Evolutionary conservation across 768 basidiomycete species (phyloP).

Genomic region (Rhizopogon vinicolor): DNA sequence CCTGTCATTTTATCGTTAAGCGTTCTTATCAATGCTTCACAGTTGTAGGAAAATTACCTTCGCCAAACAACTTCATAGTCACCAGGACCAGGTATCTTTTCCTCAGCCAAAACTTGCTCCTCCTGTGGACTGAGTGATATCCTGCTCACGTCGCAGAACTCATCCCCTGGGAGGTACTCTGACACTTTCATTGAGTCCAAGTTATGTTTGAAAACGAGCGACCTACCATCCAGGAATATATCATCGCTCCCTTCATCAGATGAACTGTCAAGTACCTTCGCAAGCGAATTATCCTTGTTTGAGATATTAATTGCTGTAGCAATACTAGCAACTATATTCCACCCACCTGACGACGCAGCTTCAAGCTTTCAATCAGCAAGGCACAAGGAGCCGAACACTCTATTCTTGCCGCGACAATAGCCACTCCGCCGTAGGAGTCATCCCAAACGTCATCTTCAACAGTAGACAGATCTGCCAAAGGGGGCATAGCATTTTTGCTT

Average conservation of each 20-base stretch:
- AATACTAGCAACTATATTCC: background rate
- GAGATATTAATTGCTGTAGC: background rate
- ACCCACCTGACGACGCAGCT: slow-evolving; percentile 45
- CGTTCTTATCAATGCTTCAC: background rate
- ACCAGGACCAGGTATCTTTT: slow-evolving; percentile 45
- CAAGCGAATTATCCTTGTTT: slow-evolving; percentile 37
- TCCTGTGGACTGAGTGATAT: slow-evolving; percentile 43
- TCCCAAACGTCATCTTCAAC: slow-evolving; percentile 55
- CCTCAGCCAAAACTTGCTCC: slow-evolving; percentile 28
- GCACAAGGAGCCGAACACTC: slow-evolving; percentile 53
- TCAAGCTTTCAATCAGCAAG: slow-evolving; percentile 47
- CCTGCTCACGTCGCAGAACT: slow-evolving; percentile 52
- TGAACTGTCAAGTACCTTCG: slow-evolving; percentile 50
- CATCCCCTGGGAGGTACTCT: slow-evolving; percentile 68
- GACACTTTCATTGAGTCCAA: background rate
- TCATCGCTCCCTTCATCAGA: slow-evolving; percentile 39
- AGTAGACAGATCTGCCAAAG: slow-evolving; percentile 47
- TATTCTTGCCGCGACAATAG: slow-evolving; percentile 47
- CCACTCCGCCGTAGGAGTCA: slow-evolving; percentile 48
- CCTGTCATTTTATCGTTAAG: slow-evolving; percentile 27
- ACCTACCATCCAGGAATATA: slow-evolving; percentile 43
- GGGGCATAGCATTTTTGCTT: slow-evolving; percentile 34
- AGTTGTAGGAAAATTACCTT: slow-evolving; percentile 36
- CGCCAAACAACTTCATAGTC: slow-evolving; percentile 61
- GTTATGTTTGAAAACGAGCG: background rate